phyloP scores from a whole-genome alignment of 768 basidiomycete genomes.

The Boletus pseudo-olivaceus region DNA sequence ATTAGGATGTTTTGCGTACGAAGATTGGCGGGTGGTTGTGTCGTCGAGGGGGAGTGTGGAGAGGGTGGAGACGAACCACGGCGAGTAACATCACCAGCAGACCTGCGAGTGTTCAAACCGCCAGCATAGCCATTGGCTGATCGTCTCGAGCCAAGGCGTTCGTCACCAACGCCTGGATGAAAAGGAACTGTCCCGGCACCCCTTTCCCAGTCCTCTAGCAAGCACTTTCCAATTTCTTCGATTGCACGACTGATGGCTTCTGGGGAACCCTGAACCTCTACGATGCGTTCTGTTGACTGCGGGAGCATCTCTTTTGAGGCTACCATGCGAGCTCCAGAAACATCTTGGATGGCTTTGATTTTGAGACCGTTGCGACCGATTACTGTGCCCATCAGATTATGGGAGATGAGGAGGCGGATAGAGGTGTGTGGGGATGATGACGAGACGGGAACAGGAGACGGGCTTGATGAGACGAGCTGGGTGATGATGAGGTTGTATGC shows the following conservation, averaged over 20 bases:
- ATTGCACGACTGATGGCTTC: constrained; percentile 92
- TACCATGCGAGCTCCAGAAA: constrained; percentile 95
- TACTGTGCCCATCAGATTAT: constrained; percentile 99
- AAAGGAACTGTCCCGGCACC: constrained; percentile 92
- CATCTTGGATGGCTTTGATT: constrained; percentile 98
- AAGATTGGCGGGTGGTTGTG: constrained; percentile 70
- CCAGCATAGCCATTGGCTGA: constrained; percentile 49
- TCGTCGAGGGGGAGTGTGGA: constrained; percentile 41
- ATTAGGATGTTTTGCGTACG: constrained; percentile 99
- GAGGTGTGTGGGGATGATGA: constrained; percentile 70
- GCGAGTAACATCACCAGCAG: constrained; percentile 54
- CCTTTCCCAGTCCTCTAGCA: constrained; percentile 96
- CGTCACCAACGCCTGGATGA: constrained; percentile 84
- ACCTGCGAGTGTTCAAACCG: constrained; percentile 53
- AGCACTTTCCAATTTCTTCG: constrained; percentile 91
- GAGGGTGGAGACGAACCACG: constrained; percentile 41
- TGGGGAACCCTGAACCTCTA: constrained; percentile 93
- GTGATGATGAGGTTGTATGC: constrained; percentile 94
- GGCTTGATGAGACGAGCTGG: constrained; percentile 81
- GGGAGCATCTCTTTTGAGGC: constrained; percentile 99
- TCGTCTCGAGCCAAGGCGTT: constrained; percentile 53
- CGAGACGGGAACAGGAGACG: constrained; percentile 68
- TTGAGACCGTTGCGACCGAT: constrained; percentile 95
- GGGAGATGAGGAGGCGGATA: constrained; percentile 95
- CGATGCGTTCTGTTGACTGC: constrained; percentile 97